Evolutionary conservation across 1,284 basidiomycete genomes (phyloP).

Genomic region (Trichosporon coremiiforme): DNA sequence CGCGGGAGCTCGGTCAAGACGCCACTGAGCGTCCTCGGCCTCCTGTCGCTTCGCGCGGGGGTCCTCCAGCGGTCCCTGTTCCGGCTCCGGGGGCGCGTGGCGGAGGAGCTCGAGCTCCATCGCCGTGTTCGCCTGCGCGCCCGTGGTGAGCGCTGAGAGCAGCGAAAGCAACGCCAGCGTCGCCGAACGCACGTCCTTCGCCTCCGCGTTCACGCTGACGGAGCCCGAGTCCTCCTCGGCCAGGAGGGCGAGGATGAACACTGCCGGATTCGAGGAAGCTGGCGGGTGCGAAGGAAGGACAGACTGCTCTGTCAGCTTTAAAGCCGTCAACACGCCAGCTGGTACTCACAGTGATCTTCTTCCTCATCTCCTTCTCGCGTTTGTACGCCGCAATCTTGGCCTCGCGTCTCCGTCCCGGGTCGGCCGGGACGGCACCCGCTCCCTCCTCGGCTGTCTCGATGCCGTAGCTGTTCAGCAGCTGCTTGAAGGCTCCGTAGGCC

Average conservation of each 20-base stretch:
- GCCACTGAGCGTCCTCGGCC: slow-evolving; percentile 68
- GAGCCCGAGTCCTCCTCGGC: slow-evolving; percentile 36
- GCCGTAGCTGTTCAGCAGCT: slow-evolving; percentile 67
- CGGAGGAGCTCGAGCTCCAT: slow-evolving; percentile 70
- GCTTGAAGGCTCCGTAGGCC: slow-evolving; percentile 64
- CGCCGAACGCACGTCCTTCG: slow-evolving; percentile 66
- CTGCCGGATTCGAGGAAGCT: slow-evolving; percentile 46
- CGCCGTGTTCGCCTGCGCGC: slow-evolving; percentile 68
- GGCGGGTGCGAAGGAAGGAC: slow-evolving; percentile 60
- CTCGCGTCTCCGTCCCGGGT: slow-evolving; percentile 72
- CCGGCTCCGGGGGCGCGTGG: slow-evolving; percentile 26
- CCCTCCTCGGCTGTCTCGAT: slow-evolving; percentile 51
- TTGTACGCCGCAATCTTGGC: slow-evolving; percentile 85
- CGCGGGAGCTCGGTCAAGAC: slow-evolving; percentile 63
- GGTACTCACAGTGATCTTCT: slow-evolving; percentile 67
- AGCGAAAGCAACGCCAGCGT: slow-evolving; percentile 72
- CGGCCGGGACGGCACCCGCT: slow-evolving; percentile 59
- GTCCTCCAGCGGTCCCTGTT: slow-evolving; percentile 55
- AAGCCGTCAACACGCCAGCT: too few species aligned
- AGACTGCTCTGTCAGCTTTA: slow-evolving; percentile 54
- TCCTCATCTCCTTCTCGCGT: slow-evolving; percentile 75
- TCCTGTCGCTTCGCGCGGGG: slow-evolving; percentile 46
- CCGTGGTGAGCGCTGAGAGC: slow-evolving; percentile 68
- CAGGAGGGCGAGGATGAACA: slow-evolving; percentile 43
- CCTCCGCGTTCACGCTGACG: slow-evolving; percentile 58